Base-by-base conservation (phyloP, 192 early-diverging fungal genomes). In the Backusella circina region DNA sequence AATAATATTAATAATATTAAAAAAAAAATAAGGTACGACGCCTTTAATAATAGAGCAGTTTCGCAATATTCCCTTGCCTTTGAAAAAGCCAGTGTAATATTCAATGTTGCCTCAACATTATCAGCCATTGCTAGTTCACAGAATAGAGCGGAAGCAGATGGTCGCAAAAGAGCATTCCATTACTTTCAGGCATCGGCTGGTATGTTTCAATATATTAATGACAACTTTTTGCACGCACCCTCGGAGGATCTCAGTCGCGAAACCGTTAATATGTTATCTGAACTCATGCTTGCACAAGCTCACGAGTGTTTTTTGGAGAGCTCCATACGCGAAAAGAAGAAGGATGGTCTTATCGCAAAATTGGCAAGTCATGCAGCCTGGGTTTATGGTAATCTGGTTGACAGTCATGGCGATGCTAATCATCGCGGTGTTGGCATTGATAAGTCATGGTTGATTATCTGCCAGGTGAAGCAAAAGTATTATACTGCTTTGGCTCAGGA, bases 151-250 rank as follows among this genome's bases (percentile, higher is more conserved):
- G 93, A 95, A 54, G 76, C 87, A 8, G 84, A 88, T 18, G 93
- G 93, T 1, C 85, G 94, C 37, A 96, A 95, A 82, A 85, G 88
- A 61, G 92, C 95, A 0, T 95, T 91, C 73, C 92, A 96, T 79
- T 96, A 94, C 82, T 93, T 98, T 70, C 97, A 98, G 78, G 92
- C 92, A 5, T 91, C 96, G 0, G 98, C 98, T n/a, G 95, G 95
- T 28, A 90, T 96, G 65, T 97, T 96, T 84, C 84, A 91, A 41
- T 98, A 93, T 80, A 98, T 99, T 84, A 98, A 95, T 83, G 96
- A 99, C 74, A 99, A 97, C 83, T 99, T 99, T 81, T 83, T 98
- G 69, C 98, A 99, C 76, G 95, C 98, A 26, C 98, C 98, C 0
- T 95, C 95, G 8, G 85, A 91, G 3, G 98, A 99, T 82, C 80